phyloP scores from a whole-genome alignment of 441 rosid species.

The Macaranga tanarius region DNA sequence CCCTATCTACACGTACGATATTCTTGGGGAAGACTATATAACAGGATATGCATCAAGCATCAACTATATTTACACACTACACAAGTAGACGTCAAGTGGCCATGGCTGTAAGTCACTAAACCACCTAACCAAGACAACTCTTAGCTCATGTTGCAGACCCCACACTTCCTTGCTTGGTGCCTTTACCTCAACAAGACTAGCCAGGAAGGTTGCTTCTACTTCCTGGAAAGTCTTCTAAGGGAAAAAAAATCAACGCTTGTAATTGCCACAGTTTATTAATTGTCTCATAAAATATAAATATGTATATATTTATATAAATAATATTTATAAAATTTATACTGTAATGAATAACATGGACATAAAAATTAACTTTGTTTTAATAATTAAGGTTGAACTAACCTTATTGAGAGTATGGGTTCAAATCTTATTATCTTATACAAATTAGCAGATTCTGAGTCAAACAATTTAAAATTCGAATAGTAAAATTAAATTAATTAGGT shows the following conservation, averaged over 20 bases:
- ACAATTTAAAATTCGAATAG: too few species aligned
- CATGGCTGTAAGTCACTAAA: constrained; percentile 4
- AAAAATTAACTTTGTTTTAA: too few species aligned
- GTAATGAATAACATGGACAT: too few species aligned
- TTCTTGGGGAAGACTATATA: constrained; percentile 1
- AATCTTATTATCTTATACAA: too few species aligned
- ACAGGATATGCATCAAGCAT: neutral
- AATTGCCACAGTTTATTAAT: neutral
- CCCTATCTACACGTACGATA: neutral
- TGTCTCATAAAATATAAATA: too few species aligned
- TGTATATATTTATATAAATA: too few species aligned
- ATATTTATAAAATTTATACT: too few species aligned
- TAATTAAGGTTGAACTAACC: too few species aligned
- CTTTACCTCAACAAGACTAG: constrained; percentile 7
- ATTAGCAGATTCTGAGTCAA: too few species aligned
- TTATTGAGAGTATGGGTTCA: too few species aligned
- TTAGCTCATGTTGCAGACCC: neutral
- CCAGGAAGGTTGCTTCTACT: neutral
- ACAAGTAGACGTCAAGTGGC: neutral
- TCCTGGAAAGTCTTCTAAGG: neutral
- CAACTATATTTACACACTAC: neutral
- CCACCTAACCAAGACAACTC: neutral
- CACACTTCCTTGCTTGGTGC: neutral
- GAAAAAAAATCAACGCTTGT: neutral
- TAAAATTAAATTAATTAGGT: too few species aligned